Base-by-base conservation (phyloP, 257 asterid species). In the Solanum arcanum region DNA sequence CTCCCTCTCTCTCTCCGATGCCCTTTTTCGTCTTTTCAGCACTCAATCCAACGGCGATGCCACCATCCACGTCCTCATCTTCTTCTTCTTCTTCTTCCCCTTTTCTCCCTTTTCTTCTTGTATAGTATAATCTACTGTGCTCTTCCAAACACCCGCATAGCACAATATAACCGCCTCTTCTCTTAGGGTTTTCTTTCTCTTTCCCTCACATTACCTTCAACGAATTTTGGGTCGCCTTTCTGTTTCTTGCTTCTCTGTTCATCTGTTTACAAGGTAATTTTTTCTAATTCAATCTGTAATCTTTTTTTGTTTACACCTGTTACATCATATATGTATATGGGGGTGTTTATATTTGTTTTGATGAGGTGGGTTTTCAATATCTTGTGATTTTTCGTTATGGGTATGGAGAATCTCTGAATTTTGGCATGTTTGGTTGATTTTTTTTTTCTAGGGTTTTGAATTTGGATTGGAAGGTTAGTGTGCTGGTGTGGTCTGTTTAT, bases 1-100 rank as follows among this genome's bases (percentile, higher is more conserved):
- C 82, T 33, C 39, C 62, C 76, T 85, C 86, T 39, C 78, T 49
- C 86, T 52, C 85, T 47, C 60, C 25, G 62, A 25, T 78, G 83
- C 70, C 93, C 89, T 69, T 91, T 88, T 88, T 44, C 4, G 91
- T 88, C 90, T 72, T 91, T 89, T 91, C 83, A 25, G 10, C 6
- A n/a, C 15, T 25, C 82, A n/a, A 90, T 90, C 92, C 13, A 69
- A 89, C 90, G 92, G 91, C 90, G 27, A 87, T 41, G 12, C 33
- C 7, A 62, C 88, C 88, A 16, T 47, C 86, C 44, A 87, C 91
- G 62, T 87, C 92, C 23, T 87, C 91, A 11, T 83, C 90, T 76
- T 87, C 89, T 86, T 84, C 89, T 37, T 60, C 89, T 49, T 87
- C 31, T 35, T 56, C 83, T 16, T 66, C 70, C 27, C 84, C 21